Evolutionary conservation across 306 rosid genomes (phyloP).

Genomic region (Sicyos baderoa): DNA sequence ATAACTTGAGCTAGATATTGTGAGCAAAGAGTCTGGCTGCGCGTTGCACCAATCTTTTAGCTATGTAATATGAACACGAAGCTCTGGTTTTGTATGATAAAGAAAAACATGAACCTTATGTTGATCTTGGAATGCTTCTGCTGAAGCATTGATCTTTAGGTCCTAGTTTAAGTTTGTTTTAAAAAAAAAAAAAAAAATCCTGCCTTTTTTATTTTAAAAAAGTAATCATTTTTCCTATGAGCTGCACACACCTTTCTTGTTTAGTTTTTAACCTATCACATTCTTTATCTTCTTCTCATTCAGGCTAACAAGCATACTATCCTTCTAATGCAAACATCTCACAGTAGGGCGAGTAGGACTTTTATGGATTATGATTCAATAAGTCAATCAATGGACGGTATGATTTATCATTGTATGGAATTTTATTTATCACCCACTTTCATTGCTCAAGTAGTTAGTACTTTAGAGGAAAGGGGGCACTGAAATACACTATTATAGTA

Average conservation of each 20-base stretch:
- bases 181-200: too few relatives aligned
- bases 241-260: background rate
- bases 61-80: background rate
- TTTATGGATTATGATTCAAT: conserved; percentile 85
- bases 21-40: too few relatives aligned
- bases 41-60: background rate
- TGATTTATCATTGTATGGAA: background rate
- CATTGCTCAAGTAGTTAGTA: too few relatives aligned
- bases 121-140: background rate
- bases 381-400: conserved; percentile 94
- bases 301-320: conserved; percentile 95
- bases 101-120: background rate
- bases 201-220: background rate
- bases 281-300: conserved; percentile 16
- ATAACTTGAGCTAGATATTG: too few relatives aligned
- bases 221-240: background rate
- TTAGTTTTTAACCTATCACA: conserved; percentile 14
- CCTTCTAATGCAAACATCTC: conserved; percentile 87
- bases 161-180: background rate
- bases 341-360: conserved; percentile 69
- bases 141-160: background rate
- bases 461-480: too few relatives aligned
- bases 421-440: too few relatives aligned
- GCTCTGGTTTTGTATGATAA: background rate
- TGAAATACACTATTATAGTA: too few relatives aligned